Evolutionary conservation across 345 rosid species (phyloP).

Genomic region (Conringia planisiliqua): DNA sequence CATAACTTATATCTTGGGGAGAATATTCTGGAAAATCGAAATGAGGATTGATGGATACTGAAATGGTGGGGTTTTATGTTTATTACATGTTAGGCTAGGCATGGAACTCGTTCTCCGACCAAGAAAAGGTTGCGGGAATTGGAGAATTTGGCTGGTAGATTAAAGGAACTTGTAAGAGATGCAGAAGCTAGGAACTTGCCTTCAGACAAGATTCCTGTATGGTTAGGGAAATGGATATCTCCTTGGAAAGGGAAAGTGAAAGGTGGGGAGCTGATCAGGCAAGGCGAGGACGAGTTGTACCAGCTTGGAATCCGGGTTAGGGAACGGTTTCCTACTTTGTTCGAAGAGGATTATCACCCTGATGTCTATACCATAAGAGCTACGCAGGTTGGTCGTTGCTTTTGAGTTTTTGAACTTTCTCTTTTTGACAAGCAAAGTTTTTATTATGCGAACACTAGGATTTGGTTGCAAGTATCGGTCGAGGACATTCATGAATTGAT

Average conservation of each 20-base stretch:
- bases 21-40: neutral
- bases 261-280: slow-evolving; percentile 72
- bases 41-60: neutral
- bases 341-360: slow-evolving; percentile 79
- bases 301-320: slow-evolving; percentile 70
- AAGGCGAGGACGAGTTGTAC: slow-evolving; percentile 86
- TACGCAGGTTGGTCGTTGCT: slow-evolving; percentile 55
- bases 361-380: slow-evolving; percentile 76
- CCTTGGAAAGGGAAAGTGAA: slow-evolving; percentile 83
- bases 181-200: slow-evolving; percentile 49
- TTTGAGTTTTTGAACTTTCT: neutral
- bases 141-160: slow-evolving; percentile 57
- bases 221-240: slow-evolving; percentile 72
- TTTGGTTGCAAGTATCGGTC: neutral
- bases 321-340: slow-evolving; percentile 64
- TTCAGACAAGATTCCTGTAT: slow-evolving; percentile 52
- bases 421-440: neutral
- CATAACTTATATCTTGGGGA: neutral
- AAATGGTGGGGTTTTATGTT: neutral
- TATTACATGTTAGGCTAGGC: slow-evolving; percentile 63
- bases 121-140: slow-evolving; percentile 74
- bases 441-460: neutral
- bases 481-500: neutral
- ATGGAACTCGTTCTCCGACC: slow-evolving; percentile 96
- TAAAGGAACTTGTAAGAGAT: slow-evolving; percentile 53